Conservation (phyloP, 768 basidiomycete genomes). For the Terana coerulea region DNA sequence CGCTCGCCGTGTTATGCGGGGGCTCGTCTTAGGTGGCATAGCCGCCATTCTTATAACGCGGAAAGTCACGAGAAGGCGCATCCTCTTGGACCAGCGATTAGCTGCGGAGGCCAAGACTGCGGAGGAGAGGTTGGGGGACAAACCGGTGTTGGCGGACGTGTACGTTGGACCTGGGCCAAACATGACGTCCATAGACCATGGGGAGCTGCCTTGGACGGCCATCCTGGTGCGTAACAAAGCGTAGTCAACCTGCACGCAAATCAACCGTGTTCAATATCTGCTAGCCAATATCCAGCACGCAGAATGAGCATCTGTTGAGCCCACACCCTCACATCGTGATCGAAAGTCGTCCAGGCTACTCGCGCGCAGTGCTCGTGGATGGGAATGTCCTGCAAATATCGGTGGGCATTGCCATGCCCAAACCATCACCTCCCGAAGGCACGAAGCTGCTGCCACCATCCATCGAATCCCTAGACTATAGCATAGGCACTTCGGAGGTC, state of each 20-base stretch:
- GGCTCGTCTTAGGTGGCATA: conserved; percentile 11
- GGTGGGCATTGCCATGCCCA: conserved; percentile 8
- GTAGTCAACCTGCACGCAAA: too few species aligned
- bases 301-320: not conserved
- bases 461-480: conserved; percentile 7
- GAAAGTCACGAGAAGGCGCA: conserved; percentile 3
- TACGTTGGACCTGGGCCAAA: conserved; percentile 7
- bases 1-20: conserved; percentile 12
- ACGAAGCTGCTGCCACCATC: not conserved
- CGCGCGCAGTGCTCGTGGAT: not conserved
- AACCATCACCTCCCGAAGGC: not conserved
- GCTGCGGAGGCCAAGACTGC: conserved; percentile 1
- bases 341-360: conserved; percentile 6
- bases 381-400: conserved; percentile 4
- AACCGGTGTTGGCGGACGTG: conserved; percentile 10
- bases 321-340: conserved; percentile 8
- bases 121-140: conserved; percentile 1
- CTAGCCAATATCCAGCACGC: conserved; percentile 4
- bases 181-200: not conserved
- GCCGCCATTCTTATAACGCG: conserved; percentile 9
- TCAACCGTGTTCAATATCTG: too few species aligned
- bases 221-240: conserved; percentile 3
- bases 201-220: not conserved
- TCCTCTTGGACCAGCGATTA: not conserved
- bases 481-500: conserved; percentile 9